Evolutionary conservation across 495 filamentous ascomycete genomes (phyloP).

Genomic region (Penicillium canescens): DNA sequence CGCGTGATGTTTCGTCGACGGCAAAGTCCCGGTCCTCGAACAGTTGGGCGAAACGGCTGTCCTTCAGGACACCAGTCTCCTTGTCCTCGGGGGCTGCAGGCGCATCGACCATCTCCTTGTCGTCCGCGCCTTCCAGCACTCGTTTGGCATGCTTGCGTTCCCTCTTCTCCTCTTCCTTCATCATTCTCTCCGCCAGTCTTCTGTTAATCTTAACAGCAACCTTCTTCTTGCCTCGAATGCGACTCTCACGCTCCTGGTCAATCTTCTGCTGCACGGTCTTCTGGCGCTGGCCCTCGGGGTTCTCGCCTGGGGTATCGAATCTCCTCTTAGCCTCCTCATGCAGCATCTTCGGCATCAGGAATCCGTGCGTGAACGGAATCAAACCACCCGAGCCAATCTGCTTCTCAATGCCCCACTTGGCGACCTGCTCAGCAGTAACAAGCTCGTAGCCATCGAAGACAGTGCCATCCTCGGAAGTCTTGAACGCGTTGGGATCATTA

Average conservation of each 20-base stretch:
- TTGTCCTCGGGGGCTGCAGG: constrained; percentile 26
- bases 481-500: constrained; percentile 68
- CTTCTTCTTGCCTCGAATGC: constrained; percentile 91
- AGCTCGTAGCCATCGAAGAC: constrained; percentile 99
- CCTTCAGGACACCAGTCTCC: constrained; percentile 64
- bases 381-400: constrained; percentile 30
- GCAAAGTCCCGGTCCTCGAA: constrained; percentile 94
- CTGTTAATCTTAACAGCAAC: constrained; percentile 88
- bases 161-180: constrained; percentile 77
- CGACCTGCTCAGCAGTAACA: constrained; percentile 79
- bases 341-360: constrained; percentile 31
- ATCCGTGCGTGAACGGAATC: constrained; percentile 85
- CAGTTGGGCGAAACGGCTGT: constrained; percentile 80
- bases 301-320: constrained; percentile 76
- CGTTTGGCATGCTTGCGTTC: constrained; percentile 63
- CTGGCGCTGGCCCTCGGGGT: neutral
- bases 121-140: constrained; percentile 57
- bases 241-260: constrained; percentile 86
- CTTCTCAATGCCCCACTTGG: constrained; percentile 1
- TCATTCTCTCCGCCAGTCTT: constrained; percentile 77
- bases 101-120: constrained; percentile 46
- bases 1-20: constrained; percentile 84
- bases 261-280: constrained; percentile 75
- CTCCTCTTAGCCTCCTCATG: constrained; percentile 81
- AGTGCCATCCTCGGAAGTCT: constrained; percentile 53